Base-by-base conservation (phyloP, 495 filamentous ascomycete species). In the Penicillium diatomitis region DNA sequence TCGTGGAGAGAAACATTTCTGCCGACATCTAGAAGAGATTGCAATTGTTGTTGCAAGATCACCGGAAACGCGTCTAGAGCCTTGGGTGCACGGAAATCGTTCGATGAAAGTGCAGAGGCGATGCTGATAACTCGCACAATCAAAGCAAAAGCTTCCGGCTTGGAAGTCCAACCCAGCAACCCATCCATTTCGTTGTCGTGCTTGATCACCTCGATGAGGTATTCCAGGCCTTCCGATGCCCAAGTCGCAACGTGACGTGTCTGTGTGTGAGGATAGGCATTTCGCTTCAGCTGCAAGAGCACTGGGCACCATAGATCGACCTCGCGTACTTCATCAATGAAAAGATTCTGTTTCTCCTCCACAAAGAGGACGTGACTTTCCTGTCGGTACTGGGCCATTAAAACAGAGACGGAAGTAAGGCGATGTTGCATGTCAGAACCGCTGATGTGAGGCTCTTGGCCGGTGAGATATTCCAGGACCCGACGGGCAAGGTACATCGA, bases 281-380 rank as follows among this genome's bases (percentile, higher is more conserved):
- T 31, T 37, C 45, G 47, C 6, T 44, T 52, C 32, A 81, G 44
- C 0, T 49, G 42, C 5, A 54, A 34, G 7, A 85, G 70, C 8
- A 74, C 66, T 5, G 58, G 47, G 3, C 72, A 65, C 90, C 90
- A 96, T 8, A 76, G 46, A 20, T 73, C 70, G 1, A 79, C 70
- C 65, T 96, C 90, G 6, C 76, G 65, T 3, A 87, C 77, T 42
- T 86, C 79, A 56, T 96, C 90, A 43, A 92, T 71, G 60, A 85
- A 96, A 0, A 96, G 71, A 50, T 98, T 98, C 53, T 91, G 88
- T 55, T 92, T 89, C 66, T 98, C 92, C 55, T 86, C 74, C 9
- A 79, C 81, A 57, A 98, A 98, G 0, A 98, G 69, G 2, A 85
- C 75, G 31, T 78, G 82, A 56, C 87, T 82, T 41, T 83, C 80